These are phyloP conservation scores for Apophysomyces trapeziformis DNA, from an alignment of 371 early-diverging fungal genomes.

Conservation along the genomic window DNA sequence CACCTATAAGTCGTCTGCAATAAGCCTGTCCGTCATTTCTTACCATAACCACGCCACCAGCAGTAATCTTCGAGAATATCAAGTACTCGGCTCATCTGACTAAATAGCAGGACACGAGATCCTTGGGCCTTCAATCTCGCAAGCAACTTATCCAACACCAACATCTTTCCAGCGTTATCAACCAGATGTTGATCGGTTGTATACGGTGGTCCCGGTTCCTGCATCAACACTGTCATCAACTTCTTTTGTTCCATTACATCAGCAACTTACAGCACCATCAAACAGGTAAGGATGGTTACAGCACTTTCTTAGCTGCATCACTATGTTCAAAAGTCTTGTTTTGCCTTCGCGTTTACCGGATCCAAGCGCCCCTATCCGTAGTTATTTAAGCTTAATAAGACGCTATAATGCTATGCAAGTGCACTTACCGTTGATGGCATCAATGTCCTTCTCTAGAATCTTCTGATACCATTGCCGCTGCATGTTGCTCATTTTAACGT, in stretches of 20 bases:
- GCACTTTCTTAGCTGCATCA: slow-evolving; percentile 99
- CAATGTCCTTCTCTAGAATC: slow-evolving; percentile 97
- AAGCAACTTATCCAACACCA: slow-evolving; percentile 92
- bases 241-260: background rate
- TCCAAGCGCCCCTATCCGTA: slow-evolving; percentile 33
- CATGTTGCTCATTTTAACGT: slow-evolving; percentile 95
- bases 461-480: slow-evolving; percentile 98
- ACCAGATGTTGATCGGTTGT: slow-evolving; percentile 98
- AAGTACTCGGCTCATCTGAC: slow-evolving; percentile 98
- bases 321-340: slow-evolving; percentile 96
- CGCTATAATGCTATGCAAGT: background rate
- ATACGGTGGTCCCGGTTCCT: slow-evolving; percentile 86
- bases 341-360: slow-evolving; percentile 75
- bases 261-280: slow-evolving; percentile 84
- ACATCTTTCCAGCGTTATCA: slow-evolving; percentile 94
- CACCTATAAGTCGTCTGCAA: background rate
- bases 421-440: slow-evolving; percentile 85
- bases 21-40: background rate
- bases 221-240: background rate
- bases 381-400: background rate
- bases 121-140: slow-evolving; percentile 85
- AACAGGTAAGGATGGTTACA: slow-evolving; percentile 99
- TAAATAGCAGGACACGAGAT: slow-evolving; percentile 96
- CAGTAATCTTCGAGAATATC: slow-evolving; percentile 99
- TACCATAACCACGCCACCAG: slow-evolving; percentile 84